Base-by-base conservation (phyloP, 371 early-diverging fungal species). In the Blakeslea trispora region DNA sequence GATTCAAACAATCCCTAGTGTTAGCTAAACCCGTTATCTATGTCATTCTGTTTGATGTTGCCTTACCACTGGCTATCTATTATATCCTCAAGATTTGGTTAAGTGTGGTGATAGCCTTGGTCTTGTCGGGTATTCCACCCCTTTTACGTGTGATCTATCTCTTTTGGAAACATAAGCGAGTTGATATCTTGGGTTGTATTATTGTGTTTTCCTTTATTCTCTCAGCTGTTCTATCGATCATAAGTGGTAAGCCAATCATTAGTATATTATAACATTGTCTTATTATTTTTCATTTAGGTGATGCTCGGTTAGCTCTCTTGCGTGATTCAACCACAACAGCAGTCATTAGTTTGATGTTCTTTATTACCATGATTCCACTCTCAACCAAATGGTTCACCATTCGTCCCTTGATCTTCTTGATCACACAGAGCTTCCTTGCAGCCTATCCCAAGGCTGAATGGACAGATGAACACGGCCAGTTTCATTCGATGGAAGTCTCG, bases 101-200 rank as follows among this genome's bases (percentile, higher is more conserved):
- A 1, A 55, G 63, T 3, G 15, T 60, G 8, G 9, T 81, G 17
- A 53, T 70, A 31, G 79, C 81, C 0, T 49, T 81, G 37, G 32
- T 81, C n/a, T 37, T 78, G n/a, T 81, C 81, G 19, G 71, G 81
- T 50, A 66, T 77, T 21, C 81, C 81, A 18, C 79, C 81, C 11
- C 45, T 75, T 19, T 35, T 81, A 14, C 54, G 44, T 40, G 68
- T 66, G 15, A 47, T 75, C 18, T 53, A 59, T 43, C 61, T 44
- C 2, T 64, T 74, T 24, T 39, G 66, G 40, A 45, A 59, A 24
- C 22, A 46, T 14, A 56, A 67, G 37, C 54, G 45, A 23, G 32
- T 81, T n/a, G 77, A 81, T 64, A 55, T 72, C 19, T 44, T 81
- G 13, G 76, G 77, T 1, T 57, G 64, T 42, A 61, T 81, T 17